Evolutionary conservation across 345 rosid species (phyloP).

Genomic region (Corchorus capsularis): DNA sequence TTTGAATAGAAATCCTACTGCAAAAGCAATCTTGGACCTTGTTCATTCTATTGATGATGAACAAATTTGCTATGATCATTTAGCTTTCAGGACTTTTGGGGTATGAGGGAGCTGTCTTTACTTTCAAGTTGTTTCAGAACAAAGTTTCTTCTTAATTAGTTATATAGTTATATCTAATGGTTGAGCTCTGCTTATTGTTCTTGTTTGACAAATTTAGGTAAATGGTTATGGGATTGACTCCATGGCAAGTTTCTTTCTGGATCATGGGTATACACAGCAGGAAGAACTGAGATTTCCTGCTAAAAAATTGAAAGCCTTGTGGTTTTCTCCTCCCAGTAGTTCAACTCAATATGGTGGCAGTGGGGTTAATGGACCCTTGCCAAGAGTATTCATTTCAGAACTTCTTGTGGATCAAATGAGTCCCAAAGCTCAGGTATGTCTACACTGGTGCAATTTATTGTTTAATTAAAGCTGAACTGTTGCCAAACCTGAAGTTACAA

Average conservation of each 20-base stretch:
- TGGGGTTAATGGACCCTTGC: slow-evolving; percentile 76
- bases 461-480: slow-evolving; percentile 4
- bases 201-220: slow-evolving; percentile 39
- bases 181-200: neutral
- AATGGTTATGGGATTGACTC: slow-evolving; percentile 82
- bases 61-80: slow-evolving; percentile 78
- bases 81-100: slow-evolving; percentile 95
- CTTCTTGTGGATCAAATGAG: slow-evolving; percentile 83
- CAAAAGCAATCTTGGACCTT: slow-evolving; percentile 75
- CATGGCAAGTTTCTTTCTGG: slow-evolving; percentile 75
- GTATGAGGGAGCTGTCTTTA: slow-evolving; percentile 30
- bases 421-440: slow-evolving; percentile 68
- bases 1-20: slow-evolving; percentile 74
- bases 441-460: neutral
- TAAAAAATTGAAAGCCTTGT: slow-evolving; percentile 82
- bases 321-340: slow-evolving; percentile 85
- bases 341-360: slow-evolving; percentile 41
- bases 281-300: slow-evolving; percentile 92
- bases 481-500: slow-evolving; percentile 7
- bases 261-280: slow-evolving; percentile 69
- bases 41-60: slow-evolving; percentile 56
- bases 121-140: neutral
- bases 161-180: neutral
- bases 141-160: neutral
- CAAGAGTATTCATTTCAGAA: slow-evolving; percentile 89